phyloP scores from a whole-genome alignment of 2,329 filamentous ascomycete species.

The Stemphylium beticola region DNA sequence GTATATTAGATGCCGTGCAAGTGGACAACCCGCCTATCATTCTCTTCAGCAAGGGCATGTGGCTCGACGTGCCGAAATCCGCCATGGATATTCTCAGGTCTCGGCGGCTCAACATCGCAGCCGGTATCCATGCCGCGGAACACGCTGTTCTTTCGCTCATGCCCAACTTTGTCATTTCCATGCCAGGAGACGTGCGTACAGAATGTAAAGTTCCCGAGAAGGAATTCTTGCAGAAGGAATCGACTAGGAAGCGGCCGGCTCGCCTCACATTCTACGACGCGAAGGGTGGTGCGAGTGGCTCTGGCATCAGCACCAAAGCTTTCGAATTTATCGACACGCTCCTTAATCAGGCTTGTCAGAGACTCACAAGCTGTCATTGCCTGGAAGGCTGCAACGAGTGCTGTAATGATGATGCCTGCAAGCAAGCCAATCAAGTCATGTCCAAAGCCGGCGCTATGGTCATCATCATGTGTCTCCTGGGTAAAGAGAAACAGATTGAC shows the following conservation, averaged over 20 bases:
- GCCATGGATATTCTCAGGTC: slow-evolving; percentile 80
- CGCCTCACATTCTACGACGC: slow-evolving; percentile 93
- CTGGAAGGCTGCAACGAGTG: slow-evolving; percentile 86
- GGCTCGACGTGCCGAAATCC: slow-evolving; percentile 84
- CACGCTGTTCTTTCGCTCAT: slow-evolving; percentile 87
- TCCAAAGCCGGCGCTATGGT: slow-evolving; percentile 87
- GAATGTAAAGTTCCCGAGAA: slow-evolving; percentile 92
- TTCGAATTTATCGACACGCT: slow-evolving; percentile 90
- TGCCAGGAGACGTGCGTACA: slow-evolving; percentile 89
- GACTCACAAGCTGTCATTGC: slow-evolving; percentile 79
- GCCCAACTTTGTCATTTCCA: slow-evolving; percentile 87
- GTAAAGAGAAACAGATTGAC: slow-evolving; percentile 77
- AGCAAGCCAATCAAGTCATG: slow-evolving; percentile 88
- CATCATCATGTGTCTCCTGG: slow-evolving; percentile 76
- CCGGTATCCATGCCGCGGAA: slow-evolving; percentile 91
- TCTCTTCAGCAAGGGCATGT: slow-evolving; percentile 86
- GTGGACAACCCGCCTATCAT: slow-evolving; percentile 94
- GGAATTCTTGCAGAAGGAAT: slow-evolving; percentile 77
- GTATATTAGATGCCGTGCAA: slow-evolving; percentile 88
- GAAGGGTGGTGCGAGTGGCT: slow-evolving; percentile 83
- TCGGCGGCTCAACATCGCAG: slow-evolving; percentile 78
- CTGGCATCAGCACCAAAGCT: slow-evolving; percentile 87
- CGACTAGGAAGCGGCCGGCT: slow-evolving; percentile 79
- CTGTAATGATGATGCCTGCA: slow-evolving; percentile 83
- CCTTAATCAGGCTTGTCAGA: slow-evolving; percentile 74